Evolutionary conservation across 2,329 filamentous ascomycete genomes (phyloP).

Genomic region (Emergomyces orientalis): DNA sequence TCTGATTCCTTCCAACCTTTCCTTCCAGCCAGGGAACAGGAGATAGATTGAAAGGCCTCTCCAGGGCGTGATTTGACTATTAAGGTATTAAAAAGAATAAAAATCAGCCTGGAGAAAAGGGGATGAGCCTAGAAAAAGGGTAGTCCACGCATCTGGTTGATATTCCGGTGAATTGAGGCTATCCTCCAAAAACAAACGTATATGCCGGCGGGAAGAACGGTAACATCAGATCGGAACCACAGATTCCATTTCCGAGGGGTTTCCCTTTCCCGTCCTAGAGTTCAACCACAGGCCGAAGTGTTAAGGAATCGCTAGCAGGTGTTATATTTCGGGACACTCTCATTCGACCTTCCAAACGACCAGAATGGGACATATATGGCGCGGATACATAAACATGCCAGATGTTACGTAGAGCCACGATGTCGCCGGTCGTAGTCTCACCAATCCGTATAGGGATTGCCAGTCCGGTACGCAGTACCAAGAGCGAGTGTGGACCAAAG

Average conservation of each 20-base stretch:
- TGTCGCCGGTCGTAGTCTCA: conserved; percentile 16
- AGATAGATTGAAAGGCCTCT: conserved; percentile 21
- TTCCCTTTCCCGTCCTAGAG: conserved; percentile 6
- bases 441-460: conserved; percentile 19
- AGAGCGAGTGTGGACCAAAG: conserved; percentile 31
- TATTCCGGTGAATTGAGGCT: conserved; percentile 15
- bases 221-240: not conserved
- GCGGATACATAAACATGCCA: conserved; percentile 27
- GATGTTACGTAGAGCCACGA: conserved; percentile 23
- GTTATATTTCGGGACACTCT: not conserved
- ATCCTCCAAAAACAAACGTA: conserved; percentile 7
- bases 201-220: not conserved
- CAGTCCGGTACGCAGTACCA: conserved; percentile 34
- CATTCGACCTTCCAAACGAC: not conserved
- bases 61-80: conserved; percentile 22
- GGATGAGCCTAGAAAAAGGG: conserved; percentile 43
- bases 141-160: conserved; percentile 7
- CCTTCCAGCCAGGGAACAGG: conserved; percentile 23
- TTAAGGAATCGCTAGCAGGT: not conserved
- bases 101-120: conserved; percentile 45
- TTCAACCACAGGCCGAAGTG: conserved; percentile 23
- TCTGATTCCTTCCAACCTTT: conserved; percentile 37
- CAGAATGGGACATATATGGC: conserved; percentile 13
- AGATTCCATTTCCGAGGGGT: conserved; percentile 4
- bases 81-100: conserved; percentile 14